Base-by-base conservation (phyloP, 306 rosid species). In the Quercus cerris region DNA sequence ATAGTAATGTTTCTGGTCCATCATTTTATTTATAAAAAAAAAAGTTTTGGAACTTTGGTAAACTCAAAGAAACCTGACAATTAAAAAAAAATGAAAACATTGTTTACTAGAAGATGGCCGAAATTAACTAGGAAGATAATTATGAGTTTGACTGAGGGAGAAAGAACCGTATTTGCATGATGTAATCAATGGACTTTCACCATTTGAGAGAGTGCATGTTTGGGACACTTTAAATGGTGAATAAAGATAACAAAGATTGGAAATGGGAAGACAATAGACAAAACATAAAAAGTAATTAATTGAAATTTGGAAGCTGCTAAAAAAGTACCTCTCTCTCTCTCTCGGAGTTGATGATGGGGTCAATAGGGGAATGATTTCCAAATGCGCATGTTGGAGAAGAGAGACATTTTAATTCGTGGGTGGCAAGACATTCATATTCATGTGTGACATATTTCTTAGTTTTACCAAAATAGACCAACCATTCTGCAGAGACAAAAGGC, bases 351-450 rank as follows among this genome's bases (percentile, higher is more conserved):
- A 80, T 66, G 82, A 84, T 80, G 84, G 74, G 76, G 84, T 81
- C 82, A 80, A 84, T 55, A 56, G 71, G 9, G 69, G 18, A 84
- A 84, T 84, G 85, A 81, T 84, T 80, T 80, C 49, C 80, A 84
- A 80, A 77, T 19, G 80, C 77, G 84, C 59, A 56, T 57, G 79
- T 67, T 57, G 70, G 79, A 76, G 73, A 75, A 49, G 51, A 49
- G 25, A 71, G 58, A 49, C 33, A 71, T 35, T 56, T 80, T 10
- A 3, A 30, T 25, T 23, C 81, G 33, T 62, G 56, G 54, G 46
- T 25, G 59, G n/a, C 55, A 57, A 51, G 68, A 49, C 64, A 68
- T 35, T 79, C 74, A 41, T 52, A 61, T 28, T 79, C 74, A 41
- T 59, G 35, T 22, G 55, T 56, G 49, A 27, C 55, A 12, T 56